Evolutionary conservation across 345 rosid species (phyloP), one percentile per base, ranked within the genome.

Genomic region (Durio zibethinus): DNA sequence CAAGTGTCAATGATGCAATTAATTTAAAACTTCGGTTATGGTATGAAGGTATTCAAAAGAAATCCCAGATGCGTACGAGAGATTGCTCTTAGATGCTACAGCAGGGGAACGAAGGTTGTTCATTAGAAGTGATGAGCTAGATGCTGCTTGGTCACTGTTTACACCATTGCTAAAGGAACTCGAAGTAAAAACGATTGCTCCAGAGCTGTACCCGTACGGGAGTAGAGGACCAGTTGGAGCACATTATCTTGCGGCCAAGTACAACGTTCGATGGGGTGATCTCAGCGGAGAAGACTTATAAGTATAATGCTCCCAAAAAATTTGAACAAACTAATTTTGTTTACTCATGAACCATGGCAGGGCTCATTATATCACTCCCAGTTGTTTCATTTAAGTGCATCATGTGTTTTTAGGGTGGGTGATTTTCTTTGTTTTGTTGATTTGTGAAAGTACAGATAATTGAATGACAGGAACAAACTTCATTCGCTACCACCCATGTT

Each of bases 261-360:
- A 94, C 83, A 90, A 90, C 77, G 93, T 92, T 67, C 86, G 97
- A 62, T 94, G 98, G 98, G 98, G 97, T 83, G 97, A 92, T 85
- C 87, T 93, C 48, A 79, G 85, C 33, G 82, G 84, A 2, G 90
- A 86, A 5, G 87, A 88, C 68, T 81, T n/a, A 38, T 72, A 64
- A 77, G 40, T 67, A 29, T 15, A 66, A 20, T 67, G 53, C 71
- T 66, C 69, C 12, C 25, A 31, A 54, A 57, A 3, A 11, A 14
- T n/a, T 15, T 23, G 2, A 43, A 68, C 52, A 12, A 64, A 31
- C 10, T 21, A 25, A 43, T 43, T 29, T 9, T 42, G 72, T 23
- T 5, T 67, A n/a, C 72, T 40, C 73, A 43, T 42, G 29, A 68
- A 43, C 11, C 21, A 68, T 68, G 25, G 2, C 40, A 16, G 40